Evolutionary conservation across 768 basidiomycete genomes (phyloP), one percentile per base, ranked within the genome.

Genomic region (Suillus luteus): DNA sequence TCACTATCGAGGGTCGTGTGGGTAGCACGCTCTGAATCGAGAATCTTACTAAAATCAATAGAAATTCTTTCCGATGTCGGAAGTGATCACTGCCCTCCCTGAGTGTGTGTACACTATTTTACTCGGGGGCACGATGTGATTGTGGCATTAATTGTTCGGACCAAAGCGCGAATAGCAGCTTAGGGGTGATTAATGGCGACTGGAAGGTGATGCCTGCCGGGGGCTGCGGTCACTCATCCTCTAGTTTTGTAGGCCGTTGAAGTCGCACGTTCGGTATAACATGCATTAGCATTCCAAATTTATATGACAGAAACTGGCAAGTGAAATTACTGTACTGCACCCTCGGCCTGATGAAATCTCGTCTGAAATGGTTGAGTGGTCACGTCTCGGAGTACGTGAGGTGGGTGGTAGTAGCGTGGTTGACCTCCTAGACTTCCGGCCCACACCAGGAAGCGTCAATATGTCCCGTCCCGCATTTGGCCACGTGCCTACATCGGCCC

Each of bases 1-100:
- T 62, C 61, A 62, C 61, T 59, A 58, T 62, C 41, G 35, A 49
- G 37, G 61, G 61, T 62, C 61, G 54, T 61, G 51, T 61, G 60
- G 46, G 60, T 61, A 61, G 46, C 37, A 24, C 5, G 52, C 61
- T 59, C 61, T 62, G 54, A 60, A 62, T 62, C 61, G 33, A 62
- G 61, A 41, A 58, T 41, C 55, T 57, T 58, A 27, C 55, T 58
- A 27, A 40, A 58, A 41, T 31, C 40, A 54, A 33, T 35, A 35
- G 11, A 41, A 58, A 41, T 41, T 58, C 11, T 41, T 41, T 58
- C 19, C 24, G 22, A 41, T 31, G 38, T 58, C 8, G 17, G 57
- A 58, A 58, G 57, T 41, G 38, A 58, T 41, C 17, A 14, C 14
- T 38, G 24, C 17, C 55, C 38, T 58, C 55, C 57, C 40, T 58